These are phyloP conservation scores for Salvia miltiorrhiza DNA, from an alignment of 257 asterid species.

Conservation along the genomic window DNA sequence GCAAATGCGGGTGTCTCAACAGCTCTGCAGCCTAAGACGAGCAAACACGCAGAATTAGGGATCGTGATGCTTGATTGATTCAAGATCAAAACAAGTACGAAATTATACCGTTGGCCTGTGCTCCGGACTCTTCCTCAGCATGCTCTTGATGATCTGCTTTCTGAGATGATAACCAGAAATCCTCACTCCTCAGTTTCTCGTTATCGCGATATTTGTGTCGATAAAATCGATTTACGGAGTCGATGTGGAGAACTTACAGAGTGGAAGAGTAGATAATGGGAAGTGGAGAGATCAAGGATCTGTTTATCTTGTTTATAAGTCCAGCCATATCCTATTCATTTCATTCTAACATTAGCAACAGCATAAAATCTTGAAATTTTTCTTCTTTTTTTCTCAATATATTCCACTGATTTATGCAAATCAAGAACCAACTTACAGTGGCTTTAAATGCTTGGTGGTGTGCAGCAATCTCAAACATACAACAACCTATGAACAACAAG, in stretches of 20 bases:
- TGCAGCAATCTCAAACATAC: constrained; percentile 96
- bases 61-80: neutral
- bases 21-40: constrained; percentile 75
- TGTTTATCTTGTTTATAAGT: constrained; percentile 87
- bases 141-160: constrained; percentile 88
- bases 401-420: neutral
- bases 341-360: constrained; percentile 19
- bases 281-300: constrained; percentile 80
- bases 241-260: constrained; percentile 48
- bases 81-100: neutral
- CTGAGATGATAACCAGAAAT: constrained; percentile 35
- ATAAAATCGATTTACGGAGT: neutral
- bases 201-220: neutral
- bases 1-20: constrained; percentile 85
- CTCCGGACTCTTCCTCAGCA: constrained; percentile 91
- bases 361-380: neutral
- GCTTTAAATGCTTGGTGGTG: constrained; percentile 90
- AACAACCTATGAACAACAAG: constrained; percentile 56
- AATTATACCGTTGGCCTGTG: constrained; percentile 78
- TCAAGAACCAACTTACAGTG: constrained; percentile 49
- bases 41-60: constrained; percentile 2
- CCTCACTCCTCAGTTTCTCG: constrained; percentile 11
- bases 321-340: constrained; percentile 80
- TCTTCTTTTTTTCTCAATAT: neutral
- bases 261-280: constrained; percentile 86